phyloP scores from a whole-genome alignment of 345 rosid genomes.

The Brassica incana region DNA sequence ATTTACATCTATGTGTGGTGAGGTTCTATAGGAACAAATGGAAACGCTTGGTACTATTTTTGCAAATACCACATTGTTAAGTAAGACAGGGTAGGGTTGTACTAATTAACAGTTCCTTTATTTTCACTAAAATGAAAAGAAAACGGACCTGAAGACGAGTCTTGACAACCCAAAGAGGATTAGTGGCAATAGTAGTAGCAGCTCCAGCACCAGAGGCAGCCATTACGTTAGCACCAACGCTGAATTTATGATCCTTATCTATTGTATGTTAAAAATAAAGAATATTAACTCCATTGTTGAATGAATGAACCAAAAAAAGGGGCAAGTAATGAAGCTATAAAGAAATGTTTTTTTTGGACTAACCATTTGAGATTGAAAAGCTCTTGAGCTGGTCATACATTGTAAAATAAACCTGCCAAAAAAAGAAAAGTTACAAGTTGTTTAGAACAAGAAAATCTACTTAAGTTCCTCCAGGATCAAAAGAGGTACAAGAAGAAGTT shows the following conservation, averaged over 20 bases:
- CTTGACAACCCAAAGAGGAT: constrained; percentile 97
- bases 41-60: background rate
- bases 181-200: constrained; percentile 70
- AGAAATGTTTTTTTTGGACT: constrained; percentile 21
- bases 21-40: background rate
- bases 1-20: constrained; percentile 1
- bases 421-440: background rate
- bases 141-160: constrained; percentile 75
- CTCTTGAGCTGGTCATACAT: constrained; percentile 83
- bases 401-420: constrained; percentile 76
- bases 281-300: background rate
- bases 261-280: background rate
- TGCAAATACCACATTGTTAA: background rate
- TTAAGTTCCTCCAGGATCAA: background rate
- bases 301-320: background rate
- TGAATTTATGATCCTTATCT: constrained; percentile 59
- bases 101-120: background rate
- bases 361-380: constrained; percentile 57
- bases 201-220: constrained; percentile 95
- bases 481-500: background rate
- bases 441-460: background rate
- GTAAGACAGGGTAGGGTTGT: background rate
- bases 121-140: background rate
- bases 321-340: background rate
- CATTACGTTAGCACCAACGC: constrained; percentile 69